These are phyloP conservation scores for Haplosporangium gracile DNA, from an alignment of 192 early-diverging fungal genomes.

Conservation along the genomic window DNA sequence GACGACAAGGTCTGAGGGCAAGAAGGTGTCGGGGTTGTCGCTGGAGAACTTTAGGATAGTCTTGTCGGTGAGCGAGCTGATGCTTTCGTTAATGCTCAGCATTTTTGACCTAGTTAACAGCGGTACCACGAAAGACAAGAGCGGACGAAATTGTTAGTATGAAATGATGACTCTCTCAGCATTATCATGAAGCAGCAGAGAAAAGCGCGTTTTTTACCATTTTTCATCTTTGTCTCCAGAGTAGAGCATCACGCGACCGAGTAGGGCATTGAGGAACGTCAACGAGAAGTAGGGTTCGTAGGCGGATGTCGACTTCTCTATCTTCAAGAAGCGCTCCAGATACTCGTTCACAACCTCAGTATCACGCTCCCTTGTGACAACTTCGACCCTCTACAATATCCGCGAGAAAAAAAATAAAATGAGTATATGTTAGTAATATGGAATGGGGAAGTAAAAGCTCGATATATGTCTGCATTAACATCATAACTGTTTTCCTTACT, in stretches of 20 bases:
- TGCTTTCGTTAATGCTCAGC: neutral
- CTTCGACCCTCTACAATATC: constrained; percentile 21
- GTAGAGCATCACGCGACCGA: constrained; percentile 38
- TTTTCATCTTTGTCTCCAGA: constrained; percentile 31
- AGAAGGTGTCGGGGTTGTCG: constrained; percentile 24
- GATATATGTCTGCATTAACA: neutral
- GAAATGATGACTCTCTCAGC: neutral
- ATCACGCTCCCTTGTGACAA: constrained; percentile 18
- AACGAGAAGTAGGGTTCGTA: constrained; percentile 33
- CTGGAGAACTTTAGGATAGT: constrained; percentile 35
- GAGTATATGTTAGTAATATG: neutral
- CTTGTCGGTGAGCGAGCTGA: constrained; percentile 18
- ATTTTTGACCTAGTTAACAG: constrained; percentile 20
- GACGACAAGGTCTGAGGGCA: constrained; percentile 47
- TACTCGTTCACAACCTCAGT: constrained; percentile 22
- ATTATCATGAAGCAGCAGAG: neutral
- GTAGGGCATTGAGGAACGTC: constrained; percentile 17
- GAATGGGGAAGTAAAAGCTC: neutral
- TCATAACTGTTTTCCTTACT: constrained; percentile 2
- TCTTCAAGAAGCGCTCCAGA: constrained; percentile 25
- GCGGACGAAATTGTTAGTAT: neutral
- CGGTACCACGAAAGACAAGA: neutral
- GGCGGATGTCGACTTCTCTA: constrained; percentile 13
- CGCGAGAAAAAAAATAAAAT: neutral
- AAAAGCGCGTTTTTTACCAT: constrained; percentile 19